Evolutionary conservation across 805 yeast genomes (phyloP), one percentile per base, ranked within the genome.

Genomic region (Maudiozyma serrabonitensis): DNA sequence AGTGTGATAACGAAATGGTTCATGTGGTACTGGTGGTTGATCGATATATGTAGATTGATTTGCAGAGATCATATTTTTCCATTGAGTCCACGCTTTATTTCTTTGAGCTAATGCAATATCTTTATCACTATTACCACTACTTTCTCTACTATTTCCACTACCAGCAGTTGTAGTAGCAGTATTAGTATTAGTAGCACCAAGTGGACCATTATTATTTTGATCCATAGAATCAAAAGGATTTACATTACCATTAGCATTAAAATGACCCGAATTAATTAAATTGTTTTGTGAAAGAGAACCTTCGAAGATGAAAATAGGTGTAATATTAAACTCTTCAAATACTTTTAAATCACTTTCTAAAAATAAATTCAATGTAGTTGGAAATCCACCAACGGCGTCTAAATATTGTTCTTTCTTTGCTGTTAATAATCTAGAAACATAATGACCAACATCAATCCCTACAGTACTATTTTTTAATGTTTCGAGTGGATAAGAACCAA

Each of bases 391-490:
- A 54, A 84, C 75, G 9, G 93, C 95, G 46, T 82, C 84, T 40
- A 81, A 64, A 52, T 76, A 78, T 45, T 82, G 83, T 56, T 87
- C 95, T 49, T 79, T 80, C 54, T 80, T 81, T 55, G 71, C 71
- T 5, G 82, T 59, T 52, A 84, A 66, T 41, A 84, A 71, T 47
- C 87, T 69, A 25, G 84, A 71, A 38, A 87, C 66, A 59, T 87
- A 89, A 61, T 87, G 89, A 55, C 80, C 85, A 13, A 82, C 93
- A 63, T 89, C 96, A 43, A 88, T 84, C 49, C 95, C 96, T 46
- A 88, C 69, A 15, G 82, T 77, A 26, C 90, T 76, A 58, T 81
- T 80, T 50, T 73, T 77, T 50, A 88, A 70, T 3, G 79, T 69
- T 37, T 83, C 84, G 56, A 87, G 71, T 13, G 91, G 81, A 54